Evolutionary conservation across 495 filamentous ascomycete genomes (phyloP).

Genomic region (Oleoguttula mirabilis): DNA sequence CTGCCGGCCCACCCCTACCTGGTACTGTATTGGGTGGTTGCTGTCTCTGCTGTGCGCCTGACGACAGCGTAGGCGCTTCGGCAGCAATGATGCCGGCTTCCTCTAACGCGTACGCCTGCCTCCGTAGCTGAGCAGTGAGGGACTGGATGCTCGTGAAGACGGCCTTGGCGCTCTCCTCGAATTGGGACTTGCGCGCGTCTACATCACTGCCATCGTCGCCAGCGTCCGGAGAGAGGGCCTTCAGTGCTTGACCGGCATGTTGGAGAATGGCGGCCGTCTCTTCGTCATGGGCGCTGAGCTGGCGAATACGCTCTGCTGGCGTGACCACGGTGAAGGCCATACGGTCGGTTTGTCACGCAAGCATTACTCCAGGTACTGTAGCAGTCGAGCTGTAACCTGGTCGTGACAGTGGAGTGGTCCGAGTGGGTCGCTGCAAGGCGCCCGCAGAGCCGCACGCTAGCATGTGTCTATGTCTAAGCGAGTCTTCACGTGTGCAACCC

Average conservation of each 20-base stretch:
- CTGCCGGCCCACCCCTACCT: not conserved
- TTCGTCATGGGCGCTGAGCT: slow-evolving; percentile 61
- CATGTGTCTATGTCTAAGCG: too few species aligned
- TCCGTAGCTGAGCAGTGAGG: slow-evolving; percentile 41
- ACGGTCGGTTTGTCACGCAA: too few species aligned
- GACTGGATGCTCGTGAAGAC: slow-evolving; percentile 50
- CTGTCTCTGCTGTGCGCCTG: slow-evolving; percentile 2
- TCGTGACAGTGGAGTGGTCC: too few species aligned
- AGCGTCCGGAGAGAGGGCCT: slow-evolving; percentile 39
- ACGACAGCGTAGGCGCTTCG: slow-evolving; percentile 21
- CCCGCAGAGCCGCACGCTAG: not conserved
- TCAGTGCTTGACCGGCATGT: slow-evolving; percentile 55
- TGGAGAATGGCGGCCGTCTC: slow-evolving; percentile 50
- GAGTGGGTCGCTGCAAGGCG: too few species aligned
- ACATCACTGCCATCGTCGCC: slow-evolving; percentile 21
- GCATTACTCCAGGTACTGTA: not conserved
- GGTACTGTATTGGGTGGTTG: not conserved
- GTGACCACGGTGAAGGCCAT: slow-evolving; percentile 21
- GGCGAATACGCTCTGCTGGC: slow-evolving; percentile 52
- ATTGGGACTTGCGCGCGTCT: slow-evolving; percentile 44
- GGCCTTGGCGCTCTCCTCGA: slow-evolving; percentile 47
- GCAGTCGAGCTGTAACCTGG: too few species aligned
- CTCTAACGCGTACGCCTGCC: slow-evolving; percentile 70
- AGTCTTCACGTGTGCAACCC: too few species aligned
- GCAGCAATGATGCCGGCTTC: slow-evolving; percentile 61